A percentile compares a stretch with the other conserved stretches of the same genome.
Conservation (phyloP, 139 green algal species). For the Mychonastes homosphaera region DNA sequence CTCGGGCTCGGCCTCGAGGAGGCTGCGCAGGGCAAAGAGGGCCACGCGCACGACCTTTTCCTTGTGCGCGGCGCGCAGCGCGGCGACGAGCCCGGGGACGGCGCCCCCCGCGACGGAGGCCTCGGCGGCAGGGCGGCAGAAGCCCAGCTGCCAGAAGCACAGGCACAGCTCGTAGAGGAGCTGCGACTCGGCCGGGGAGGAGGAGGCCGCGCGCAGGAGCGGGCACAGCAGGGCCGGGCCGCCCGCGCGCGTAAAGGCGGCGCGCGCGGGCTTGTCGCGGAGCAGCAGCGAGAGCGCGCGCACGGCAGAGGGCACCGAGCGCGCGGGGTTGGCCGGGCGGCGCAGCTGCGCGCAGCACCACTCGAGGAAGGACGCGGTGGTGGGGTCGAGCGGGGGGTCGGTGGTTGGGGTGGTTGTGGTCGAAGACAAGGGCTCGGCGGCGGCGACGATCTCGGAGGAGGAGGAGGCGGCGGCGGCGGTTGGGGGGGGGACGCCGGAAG, state of each 20-base stretch:
- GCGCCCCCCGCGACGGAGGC: too few relatives aligned
- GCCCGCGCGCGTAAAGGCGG: constrained; percentile 47
- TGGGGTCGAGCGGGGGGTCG: constrained; percentile 10
- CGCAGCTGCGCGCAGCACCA: constrained; percentile 78
- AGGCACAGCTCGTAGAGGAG: constrained; percentile 88
- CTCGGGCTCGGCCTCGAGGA: constrained; percentile 44
- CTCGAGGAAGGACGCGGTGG: constrained; percentile 66
- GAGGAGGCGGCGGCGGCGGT: constrained; percentile 4
- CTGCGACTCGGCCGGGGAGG: constrained; percentile 61
- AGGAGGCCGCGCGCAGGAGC: constrained; percentile 43
- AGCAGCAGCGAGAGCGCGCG: constrained; percentile 63
- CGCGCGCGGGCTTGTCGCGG: constrained; percentile 48
- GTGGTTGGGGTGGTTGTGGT: background rate
- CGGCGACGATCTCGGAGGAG: background rate
- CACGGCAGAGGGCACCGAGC: constrained; percentile 42
- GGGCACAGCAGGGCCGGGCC: constrained; percentile 55
- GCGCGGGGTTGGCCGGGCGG: constrained; percentile 48
- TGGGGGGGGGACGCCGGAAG: constrained; percentile 13
- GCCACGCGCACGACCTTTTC: constrained; percentile 92
- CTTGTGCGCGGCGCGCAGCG: constrained; percentile 67
- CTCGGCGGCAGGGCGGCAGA: constrained; percentile 49
- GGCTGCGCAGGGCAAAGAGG: constrained; percentile 69
- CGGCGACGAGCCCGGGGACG: constrained; percentile 69
- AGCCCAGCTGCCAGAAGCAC: constrained; percentile 87
- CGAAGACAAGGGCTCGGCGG: constrained; percentile 5